Evolutionary conservation across 306 rosid genomes (phyloP), one percentile per base, ranked within the genome.

Genomic region (Abrus pulchellus): DNA sequence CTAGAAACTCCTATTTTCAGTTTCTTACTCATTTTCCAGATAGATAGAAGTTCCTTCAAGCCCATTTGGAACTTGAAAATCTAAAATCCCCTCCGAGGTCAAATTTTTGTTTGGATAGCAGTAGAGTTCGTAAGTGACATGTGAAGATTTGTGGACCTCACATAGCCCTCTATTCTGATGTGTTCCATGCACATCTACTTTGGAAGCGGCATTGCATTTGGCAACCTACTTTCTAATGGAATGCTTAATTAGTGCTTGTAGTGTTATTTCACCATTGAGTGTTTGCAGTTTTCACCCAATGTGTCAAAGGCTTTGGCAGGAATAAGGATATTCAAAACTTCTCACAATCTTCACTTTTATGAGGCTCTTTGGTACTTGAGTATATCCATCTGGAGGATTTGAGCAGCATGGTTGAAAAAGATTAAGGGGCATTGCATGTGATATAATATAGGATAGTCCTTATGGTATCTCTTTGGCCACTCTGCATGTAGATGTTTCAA

Each of bases 381-480:
- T 72, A 45, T 2, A 29, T 45, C 0, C 9, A 29, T 28, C 7
- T 14, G 5, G 27, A 53, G 65, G n/a, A 33, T 38, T 55, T 13
- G 29, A 55, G 29, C 36, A 52, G 6, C 47, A 71, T 1, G 14
- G 13, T 9, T 4, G 28, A 30, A 13, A 20, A 20, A 48, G 14
- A 78, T 68, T 10, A 44, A 45, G 68, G 56, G 27, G 30, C 52
- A 41, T 9, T 45, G 7, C 49, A 57, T 79, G 49, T 12, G 33
- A 10, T 79, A 48, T 44, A 13, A 9, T 5, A 57, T 60, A 36
- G 56, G 41, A 71, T 71, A 60, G 56, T 50, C 38, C 61, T 29
- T 29, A 69, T 5, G 3, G 70, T 55, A 32, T 45, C 11, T 10
- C 64, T 38, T 61, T 74, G 65, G 72, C 13, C 47, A 47, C 48